Conservation (phyloP, 2,329 filamentous ascomycete genomes). For the Triangularia verruculosa region DNA sequence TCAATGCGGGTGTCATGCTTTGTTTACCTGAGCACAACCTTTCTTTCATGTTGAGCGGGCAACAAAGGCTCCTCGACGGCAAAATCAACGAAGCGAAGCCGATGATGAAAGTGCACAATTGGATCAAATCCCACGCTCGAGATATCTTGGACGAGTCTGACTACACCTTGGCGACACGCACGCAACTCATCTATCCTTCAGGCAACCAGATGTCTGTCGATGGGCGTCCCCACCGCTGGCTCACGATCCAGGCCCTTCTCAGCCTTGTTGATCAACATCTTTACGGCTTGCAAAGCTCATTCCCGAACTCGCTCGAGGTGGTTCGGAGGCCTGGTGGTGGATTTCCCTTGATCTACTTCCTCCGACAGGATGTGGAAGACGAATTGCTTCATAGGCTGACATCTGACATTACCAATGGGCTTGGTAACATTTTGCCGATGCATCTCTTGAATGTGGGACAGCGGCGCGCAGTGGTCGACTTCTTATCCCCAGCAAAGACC, state of each 20-base stretch:
- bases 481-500: slow-evolving; percentile 15
- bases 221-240: slow-evolving; percentile 53
- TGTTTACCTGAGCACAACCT: slow-evolving; percentile 61
- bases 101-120: slow-evolving; percentile 53
- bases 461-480: slow-evolving; percentile 27
- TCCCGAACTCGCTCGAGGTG: slow-evolving; percentile 47
- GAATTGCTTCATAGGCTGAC: slow-evolving; percentile 41
- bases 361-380: slow-evolving; percentile 47
- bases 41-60: slow-evolving; percentile 61
- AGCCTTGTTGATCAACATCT: slow-evolving; percentile 39
- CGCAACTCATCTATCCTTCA: slow-evolving; percentile 56
- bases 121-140: slow-evolving; percentile 47
- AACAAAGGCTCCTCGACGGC: slow-evolving; percentile 53
- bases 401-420: slow-evolving; percentile 39
- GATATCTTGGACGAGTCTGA: slow-evolving; percentile 67
- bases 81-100: slow-evolving; percentile 39
- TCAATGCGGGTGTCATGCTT: slow-evolving; percentile 52
- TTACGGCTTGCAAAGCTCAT: slow-evolving; percentile 35
- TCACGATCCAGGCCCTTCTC: slow-evolving; percentile 43
- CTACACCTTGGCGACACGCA: slow-evolving; percentile 50
- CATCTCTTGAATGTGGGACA: slow-evolving; percentile 32
- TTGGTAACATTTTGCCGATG: slow-evolving; percentile 33
- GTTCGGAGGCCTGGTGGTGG: slow-evolving; percentile 36
- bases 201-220: slow-evolving; percentile 49
- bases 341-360: slow-evolving; percentile 57